A percentile compares a stretch with the other conserved stretches of the same genome.
phyloP scores from a whole-genome alignment of 345 rosid species.

The Aquilaria malaccensis region DNA sequence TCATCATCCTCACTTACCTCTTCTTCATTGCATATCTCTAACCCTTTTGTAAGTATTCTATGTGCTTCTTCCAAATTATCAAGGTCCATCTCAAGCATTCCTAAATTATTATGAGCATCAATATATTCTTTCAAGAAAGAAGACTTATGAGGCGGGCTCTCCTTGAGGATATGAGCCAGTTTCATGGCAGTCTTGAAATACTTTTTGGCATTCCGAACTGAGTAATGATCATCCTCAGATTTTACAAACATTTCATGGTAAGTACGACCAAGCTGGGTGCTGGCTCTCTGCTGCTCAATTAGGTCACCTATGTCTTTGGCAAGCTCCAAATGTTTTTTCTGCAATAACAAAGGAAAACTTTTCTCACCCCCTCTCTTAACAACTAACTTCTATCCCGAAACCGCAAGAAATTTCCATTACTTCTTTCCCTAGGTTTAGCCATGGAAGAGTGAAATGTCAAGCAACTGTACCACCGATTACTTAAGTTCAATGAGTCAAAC shows the following conservation, averaged over 20 bases:
- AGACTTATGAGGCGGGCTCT: conserved; percentile 45
- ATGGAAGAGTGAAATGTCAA: no score
- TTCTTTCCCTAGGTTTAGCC: no score
- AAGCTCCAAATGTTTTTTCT: conserved; percentile 89
- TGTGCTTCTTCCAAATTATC: conserved; percentile 74
- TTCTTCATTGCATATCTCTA: conserved; percentile 84
- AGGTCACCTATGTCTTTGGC: conserved; percentile 63
- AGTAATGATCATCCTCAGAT: conserved; percentile 57
- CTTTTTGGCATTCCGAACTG: conserved; percentile 72
- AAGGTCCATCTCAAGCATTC: conserved; percentile 85
- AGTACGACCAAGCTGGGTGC: conserved; percentile 92
- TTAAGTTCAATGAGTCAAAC: no score
- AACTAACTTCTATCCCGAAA: neutral
- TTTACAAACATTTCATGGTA: conserved; percentile 61
- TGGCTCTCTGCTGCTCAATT: conserved; percentile 90
- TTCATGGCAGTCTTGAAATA: conserved; percentile 78
- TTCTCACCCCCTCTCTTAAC: neutral
- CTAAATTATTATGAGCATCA: conserved; percentile 87
- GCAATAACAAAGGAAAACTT: conserved; percentile 7
- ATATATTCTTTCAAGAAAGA: conserved; percentile 79
- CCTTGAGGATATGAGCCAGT: conserved; percentile 58
- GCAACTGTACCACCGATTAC: no score
- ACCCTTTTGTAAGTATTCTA: conserved; percentile 46
- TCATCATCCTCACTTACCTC: conserved; percentile 71
- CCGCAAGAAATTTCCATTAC: neutral